A percentile compares a stretch with the other conserved stretches of the same genome.
phyloP scores from a whole-genome alignment of 1,284 basidiomycete species.

The Laetiporus sulphureus region DNA sequence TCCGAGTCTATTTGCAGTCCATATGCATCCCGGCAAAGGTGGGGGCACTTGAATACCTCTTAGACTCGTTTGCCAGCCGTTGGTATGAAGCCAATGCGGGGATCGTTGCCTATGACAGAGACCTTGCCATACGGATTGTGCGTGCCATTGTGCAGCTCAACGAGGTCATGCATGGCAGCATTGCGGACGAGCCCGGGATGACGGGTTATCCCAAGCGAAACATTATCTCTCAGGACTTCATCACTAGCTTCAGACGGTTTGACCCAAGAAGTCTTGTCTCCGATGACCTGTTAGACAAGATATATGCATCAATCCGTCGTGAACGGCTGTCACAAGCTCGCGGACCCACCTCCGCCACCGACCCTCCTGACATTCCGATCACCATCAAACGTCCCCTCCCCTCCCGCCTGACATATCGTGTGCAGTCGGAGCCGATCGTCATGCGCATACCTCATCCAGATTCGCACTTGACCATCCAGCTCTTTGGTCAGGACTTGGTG shows the following conservation, averaged over 20 bases:
- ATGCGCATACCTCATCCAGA: constrained; percentile 81
- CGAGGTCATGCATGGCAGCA: constrained; percentile 65
- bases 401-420: constrained; percentile 72
- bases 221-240: constrained; percentile 70
- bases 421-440: constrained; percentile 80
- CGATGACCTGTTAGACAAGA: constrained; percentile 66
- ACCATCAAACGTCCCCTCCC: constrained; percentile 71
- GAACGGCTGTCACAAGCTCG: constrained; percentile 74
- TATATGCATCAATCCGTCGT: constrained; percentile 70
- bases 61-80: constrained; percentile 82
- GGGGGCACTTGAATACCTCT: constrained; percentile 50
- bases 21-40: constrained; percentile 61
- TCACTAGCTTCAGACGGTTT: constrained; percentile 69
- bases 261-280: constrained; percentile 66
- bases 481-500: constrained; percentile 78
- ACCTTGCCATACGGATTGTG: constrained; percentile 73
- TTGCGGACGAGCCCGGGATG: constrained; percentile 54
- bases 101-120: constrained; percentile 71
- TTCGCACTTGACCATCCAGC: constrained; percentile 68
- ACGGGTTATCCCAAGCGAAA: constrained; percentile 57
- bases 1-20: constrained; percentile 84
- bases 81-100: constrained; percentile 89
- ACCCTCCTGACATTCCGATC: constrained; percentile 47
- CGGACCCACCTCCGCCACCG: constrained; percentile 30
- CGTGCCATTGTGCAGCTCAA: constrained; percentile 85